Conservation (phyloP, 2,329 filamentous ascomycete species). For the Escovopsis weberi region DNA sequence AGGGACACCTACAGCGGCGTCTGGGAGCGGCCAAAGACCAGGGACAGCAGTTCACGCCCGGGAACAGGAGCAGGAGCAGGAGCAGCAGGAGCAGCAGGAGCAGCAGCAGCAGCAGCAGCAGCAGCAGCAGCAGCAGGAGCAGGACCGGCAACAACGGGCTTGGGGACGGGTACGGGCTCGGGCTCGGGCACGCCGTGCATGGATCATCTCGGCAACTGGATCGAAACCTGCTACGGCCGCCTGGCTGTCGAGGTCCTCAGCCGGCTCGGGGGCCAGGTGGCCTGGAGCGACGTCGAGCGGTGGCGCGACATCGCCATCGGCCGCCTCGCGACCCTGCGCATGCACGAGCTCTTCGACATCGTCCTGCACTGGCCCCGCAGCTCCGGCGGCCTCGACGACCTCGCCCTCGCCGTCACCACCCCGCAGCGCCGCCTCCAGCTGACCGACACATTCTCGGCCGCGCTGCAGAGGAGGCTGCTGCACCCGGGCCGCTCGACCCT, state of each 20-base stretch:
- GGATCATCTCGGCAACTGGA: constrained; percentile 47
- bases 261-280: constrained; percentile 29
- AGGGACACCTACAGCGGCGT: constrained; percentile 45
- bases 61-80: not conserved
- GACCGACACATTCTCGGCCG: constrained; percentile 52
- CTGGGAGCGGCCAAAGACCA: constrained; percentile 29
- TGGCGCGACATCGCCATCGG: constrained; percentile 59
- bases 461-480: constrained; percentile 51
- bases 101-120: not conserved
- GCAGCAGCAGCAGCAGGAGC: constrained; percentile 9
- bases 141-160: too few species aligned
- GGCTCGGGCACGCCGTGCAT: constrained; percentile 30
- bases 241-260: constrained; percentile 48
- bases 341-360: constrained; percentile 64
- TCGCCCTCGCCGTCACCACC: constrained; percentile 55
- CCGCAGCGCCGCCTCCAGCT: constrained; percentile 54
- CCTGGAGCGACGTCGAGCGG: constrained; percentile 44
- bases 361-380: constrained; percentile 61
- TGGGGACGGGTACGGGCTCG: too few species aligned
- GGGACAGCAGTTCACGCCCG: constrained; percentile 5
- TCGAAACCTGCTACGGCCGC: constrained; percentile 51
- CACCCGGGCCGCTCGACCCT: constrained; percentile 65
- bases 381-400: constrained; percentile 57
- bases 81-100: constrained; percentile 9
- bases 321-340: constrained; percentile 53